These are phyloP conservation scores for Cadophora luteo-olivacea DNA, from an alignment of 2,329 filamentous ascomycete genomes.

Conservation along the genomic window DNA sequence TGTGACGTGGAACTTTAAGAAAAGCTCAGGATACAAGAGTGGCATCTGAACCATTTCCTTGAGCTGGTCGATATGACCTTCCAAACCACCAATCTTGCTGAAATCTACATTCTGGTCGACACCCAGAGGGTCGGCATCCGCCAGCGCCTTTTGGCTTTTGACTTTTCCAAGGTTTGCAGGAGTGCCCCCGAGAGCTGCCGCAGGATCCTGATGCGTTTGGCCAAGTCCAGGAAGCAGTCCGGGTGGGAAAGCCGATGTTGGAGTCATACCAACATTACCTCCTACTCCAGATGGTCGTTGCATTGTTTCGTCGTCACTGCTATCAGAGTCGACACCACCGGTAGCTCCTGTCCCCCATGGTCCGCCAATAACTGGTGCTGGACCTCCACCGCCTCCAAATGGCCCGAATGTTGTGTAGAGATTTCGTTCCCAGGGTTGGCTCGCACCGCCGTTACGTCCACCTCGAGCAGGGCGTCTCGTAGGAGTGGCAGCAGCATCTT, in stretches of 20 bases:
- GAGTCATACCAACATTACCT: slow-evolving; percentile 70
- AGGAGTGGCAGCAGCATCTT: slow-evolving; percentile 71
- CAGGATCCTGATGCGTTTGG: slow-evolving; percentile 63
- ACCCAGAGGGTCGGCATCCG: slow-evolving; percentile 92
- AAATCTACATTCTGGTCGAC: slow-evolving; percentile 94
- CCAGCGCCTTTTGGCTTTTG: slow-evolving; percentile 89
- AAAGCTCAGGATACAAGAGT: slow-evolving; percentile 92
- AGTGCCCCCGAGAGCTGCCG: slow-evolving; percentile 62
- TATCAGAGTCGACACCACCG: slow-evolving; percentile 89
- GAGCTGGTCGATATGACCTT: slow-evolving; percentile 93
- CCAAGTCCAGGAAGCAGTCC: slow-evolving; percentile 57
- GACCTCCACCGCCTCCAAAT: slow-evolving; percentile 84
- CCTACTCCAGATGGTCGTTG: slow-evolving; percentile 65
- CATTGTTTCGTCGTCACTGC: slow-evolving; percentile 89
- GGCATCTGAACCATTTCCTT: slow-evolving; percentile 99
- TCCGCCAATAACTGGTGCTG: slow-evolving; percentile 57
- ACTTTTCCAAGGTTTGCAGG: slow-evolving; percentile 90
- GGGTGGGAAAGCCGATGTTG: slow-evolving; percentile 58
- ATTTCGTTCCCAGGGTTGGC: slow-evolving; percentile 71
- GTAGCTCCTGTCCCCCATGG: slow-evolving; percentile 76
- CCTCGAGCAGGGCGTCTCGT: slow-evolving; percentile 65
- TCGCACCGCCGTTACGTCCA: slow-evolving; percentile 54
- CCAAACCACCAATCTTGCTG: slow-evolving; percentile 89
- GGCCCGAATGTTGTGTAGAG: slow-evolving; percentile 91
- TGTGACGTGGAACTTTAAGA: slow-evolving; percentile 88